Evolutionary conservation across 306 rosid genomes (phyloP), one percentile per base, ranked within the genome.

Genomic region (Vigna unguiculata): DNA sequence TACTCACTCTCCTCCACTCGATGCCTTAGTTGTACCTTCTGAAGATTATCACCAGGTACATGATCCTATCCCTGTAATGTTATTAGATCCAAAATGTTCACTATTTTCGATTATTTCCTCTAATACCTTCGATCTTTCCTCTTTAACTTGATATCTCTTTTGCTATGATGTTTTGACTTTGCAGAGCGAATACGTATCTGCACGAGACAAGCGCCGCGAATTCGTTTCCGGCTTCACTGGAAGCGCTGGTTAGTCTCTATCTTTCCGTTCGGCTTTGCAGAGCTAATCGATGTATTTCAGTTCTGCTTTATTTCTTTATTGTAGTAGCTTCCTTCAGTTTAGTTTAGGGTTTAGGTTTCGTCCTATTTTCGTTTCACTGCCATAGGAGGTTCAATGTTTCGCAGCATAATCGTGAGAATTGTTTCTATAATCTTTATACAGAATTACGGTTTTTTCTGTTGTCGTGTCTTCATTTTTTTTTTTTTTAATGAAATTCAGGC

Each of bases 141-240:
- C 47, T 46, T 43, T 16, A 48, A 49, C 41, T 14, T 8, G 19
- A 69, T 19, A 1, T 48, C 22, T 53, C 7, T 40, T 82, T 7
- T 70, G 19, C 43, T 6, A 30, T 71, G 57, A 24, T 28, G 22
- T 38, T 77, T 81, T 80, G 88, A 74, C 90, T 64, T 77, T 85
- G 89, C 93, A 96, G 99, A 92, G 99, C 69, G 99, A 96, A 85
- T 96, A 96, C 76, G 99, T 96, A 13, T 96, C 99, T 51, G 88
- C 81, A 0, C 84, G 99, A 75, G 99, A 96, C 81, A 88, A 88
- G 70, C 85, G 99, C 55, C 99, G 99, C 14, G 73, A 78, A 70
- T 96, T 96, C 53, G 90, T 96, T 80, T 96, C 99, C 6, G 99
- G 98, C 77, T 96, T 96, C 90, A 78, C 85, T 15, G 99, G 99